These are phyloP conservation scores for Diplodia seriata DNA, from an alignment of 2,329 filamentous ascomycete genomes.

Conservation along the genomic window DNA sequence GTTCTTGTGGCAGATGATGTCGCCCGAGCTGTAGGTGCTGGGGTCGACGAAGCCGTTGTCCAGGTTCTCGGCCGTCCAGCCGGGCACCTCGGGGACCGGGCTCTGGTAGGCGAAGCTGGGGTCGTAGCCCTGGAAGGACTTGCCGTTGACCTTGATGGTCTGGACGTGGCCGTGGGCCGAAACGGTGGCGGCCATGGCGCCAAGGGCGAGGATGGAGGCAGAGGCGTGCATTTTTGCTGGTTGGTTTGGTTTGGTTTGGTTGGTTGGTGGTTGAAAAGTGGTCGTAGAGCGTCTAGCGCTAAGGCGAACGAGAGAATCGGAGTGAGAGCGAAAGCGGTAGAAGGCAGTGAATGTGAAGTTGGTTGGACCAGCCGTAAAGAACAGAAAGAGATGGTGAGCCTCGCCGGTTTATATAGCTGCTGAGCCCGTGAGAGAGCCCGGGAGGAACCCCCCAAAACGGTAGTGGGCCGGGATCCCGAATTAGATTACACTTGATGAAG, in stretches of 20 bases:
- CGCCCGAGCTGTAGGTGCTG: constrained; percentile 37
- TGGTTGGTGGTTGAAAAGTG: constrained; percentile 21
- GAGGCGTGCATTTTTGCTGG: constrained; percentile 37
- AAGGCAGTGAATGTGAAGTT: constrained; percentile 29
- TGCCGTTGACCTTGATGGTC: constrained; percentile 41
- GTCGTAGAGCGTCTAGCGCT: constrained; percentile 25
- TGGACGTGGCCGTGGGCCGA: constrained; percentile 44
- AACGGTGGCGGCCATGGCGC: constrained; percentile 38
- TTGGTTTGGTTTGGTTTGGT: constrained; percentile 1
- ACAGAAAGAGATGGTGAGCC: constrained; percentile 19
- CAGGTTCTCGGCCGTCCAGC: constrained; percentile 46
- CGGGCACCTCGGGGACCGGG: constrained; percentile 42
- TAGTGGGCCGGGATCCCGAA: constrained; percentile 16
- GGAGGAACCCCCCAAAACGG: constrained; percentile 19
- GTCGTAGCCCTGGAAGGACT: constrained; percentile 44
- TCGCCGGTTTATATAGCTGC: constrained; percentile 17
- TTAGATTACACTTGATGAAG: constrained; percentile 30
- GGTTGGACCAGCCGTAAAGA: constrained; percentile 32
- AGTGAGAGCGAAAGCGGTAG: constrained; percentile 19
- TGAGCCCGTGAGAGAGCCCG: constrained; percentile 13
- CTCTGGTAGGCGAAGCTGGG: constrained; percentile 42
- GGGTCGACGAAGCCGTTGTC: constrained; percentile 48
- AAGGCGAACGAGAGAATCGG: constrained; percentile 19
- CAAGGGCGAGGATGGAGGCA: constrained; percentile 44
- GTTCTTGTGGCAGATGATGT: constrained; percentile 49